Percentiles rank a stretch among this genome's conserved stretches.
phyloP scores from a whole-genome alignment of 352 stramenopile species.

The Phytophthora ohioensis region DNA sequence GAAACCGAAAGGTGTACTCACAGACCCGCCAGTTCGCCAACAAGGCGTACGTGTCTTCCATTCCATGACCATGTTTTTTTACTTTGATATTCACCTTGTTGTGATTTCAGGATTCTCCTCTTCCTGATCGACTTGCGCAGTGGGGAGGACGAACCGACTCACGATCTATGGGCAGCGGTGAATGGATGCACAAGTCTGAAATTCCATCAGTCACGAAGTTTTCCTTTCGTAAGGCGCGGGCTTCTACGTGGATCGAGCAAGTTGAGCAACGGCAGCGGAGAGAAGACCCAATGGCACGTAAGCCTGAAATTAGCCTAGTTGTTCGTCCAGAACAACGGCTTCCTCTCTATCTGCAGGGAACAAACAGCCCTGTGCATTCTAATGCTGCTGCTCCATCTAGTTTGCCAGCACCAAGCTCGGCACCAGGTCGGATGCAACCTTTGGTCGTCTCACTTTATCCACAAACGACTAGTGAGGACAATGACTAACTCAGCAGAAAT shows the following conservation, averaged over 20 bases:
- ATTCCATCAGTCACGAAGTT: slow-evolving; percentile 64
- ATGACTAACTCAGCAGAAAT: slow-evolving; percentile 5
- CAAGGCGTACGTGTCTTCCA: slow-evolving; percentile 28
- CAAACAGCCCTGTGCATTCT: slow-evolving; percentile 45
- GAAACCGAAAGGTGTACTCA: slow-evolving; percentile 32
- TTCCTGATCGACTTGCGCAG: slow-evolving; percentile 51
- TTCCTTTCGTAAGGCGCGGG: slow-evolving; percentile 60
- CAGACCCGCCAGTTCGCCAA: slow-evolving; percentile 30
- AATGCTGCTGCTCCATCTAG: slow-evolving; percentile 24
- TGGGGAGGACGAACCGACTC: slow-evolving; percentile 54
- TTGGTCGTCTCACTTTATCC: slow-evolving; percentile 20
- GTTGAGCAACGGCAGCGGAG: slow-evolving; percentile 60
- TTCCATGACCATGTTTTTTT: not conserved
- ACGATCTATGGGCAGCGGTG: slow-evolving; percentile 60
- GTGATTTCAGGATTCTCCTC: slow-evolving; percentile 20
- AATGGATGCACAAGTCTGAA: slow-evolving; percentile 76
- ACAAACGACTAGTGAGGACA: not conserved
- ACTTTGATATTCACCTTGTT: not conserved
- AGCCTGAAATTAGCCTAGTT: not conserved
- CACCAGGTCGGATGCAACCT: not conserved
- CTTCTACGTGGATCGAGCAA: slow-evolving; percentile 77
- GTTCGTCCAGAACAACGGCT: slow-evolving; percentile 46
- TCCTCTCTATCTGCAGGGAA: slow-evolving; percentile 62
- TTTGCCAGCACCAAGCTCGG: not conserved
- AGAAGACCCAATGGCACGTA: slow-evolving; percentile 46